Evolutionary conservation across 2,329 filamentous ascomycete genomes (phyloP), one percentile per base, ranked within the genome.

Genomic region (Septoria linicola): DNA sequence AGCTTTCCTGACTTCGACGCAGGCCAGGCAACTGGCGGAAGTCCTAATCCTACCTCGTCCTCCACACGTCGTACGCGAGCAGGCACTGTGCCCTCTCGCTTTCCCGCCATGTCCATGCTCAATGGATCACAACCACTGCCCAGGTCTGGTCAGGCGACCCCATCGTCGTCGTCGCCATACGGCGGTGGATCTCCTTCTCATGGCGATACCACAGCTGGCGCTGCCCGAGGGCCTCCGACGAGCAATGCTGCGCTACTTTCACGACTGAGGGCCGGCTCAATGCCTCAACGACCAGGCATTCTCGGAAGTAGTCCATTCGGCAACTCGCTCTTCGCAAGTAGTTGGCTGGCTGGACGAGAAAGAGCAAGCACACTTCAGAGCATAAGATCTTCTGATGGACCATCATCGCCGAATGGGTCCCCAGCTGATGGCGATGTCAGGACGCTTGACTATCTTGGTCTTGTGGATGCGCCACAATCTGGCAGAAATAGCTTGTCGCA

Each of bases 31-130:
- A 56, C 51, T 32, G 59, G 54, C 19, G 55, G 62, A 31, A 63
- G 62, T 31, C 52, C 60, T n/a, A 52, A 59, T 25, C 53, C 54
- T 5, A 36, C 53, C 10, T 55, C 63, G 19, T 62, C 58, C 31
- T 65, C 65, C 4, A 57, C 58, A 41, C 83, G 93, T 59, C 84
- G 93, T 68, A 87, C 89, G 62, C 84, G 93, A 69, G 93, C 93
- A 54, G 93, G 93, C 60, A 99, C 93, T 2, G 84, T 99, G n/a
- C 93, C 93, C 17, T 97, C 93, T 39, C 82, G 92, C 58, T 95
- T 99, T 68, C 90, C 91, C 23, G 87, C 88, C 13, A 85, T 87
- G 20, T 83, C 83, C 81, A 4, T 76, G 81, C 51, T 53, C 11
- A 45, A 49, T 20, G 84, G 68, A 21, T 79, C 80, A 59, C 70